These are phyloP conservation scores for Mortierella sp. DNA, from an alignment of 371 early-diverging fungal genomes.

Conservation along the genomic window DNA sequence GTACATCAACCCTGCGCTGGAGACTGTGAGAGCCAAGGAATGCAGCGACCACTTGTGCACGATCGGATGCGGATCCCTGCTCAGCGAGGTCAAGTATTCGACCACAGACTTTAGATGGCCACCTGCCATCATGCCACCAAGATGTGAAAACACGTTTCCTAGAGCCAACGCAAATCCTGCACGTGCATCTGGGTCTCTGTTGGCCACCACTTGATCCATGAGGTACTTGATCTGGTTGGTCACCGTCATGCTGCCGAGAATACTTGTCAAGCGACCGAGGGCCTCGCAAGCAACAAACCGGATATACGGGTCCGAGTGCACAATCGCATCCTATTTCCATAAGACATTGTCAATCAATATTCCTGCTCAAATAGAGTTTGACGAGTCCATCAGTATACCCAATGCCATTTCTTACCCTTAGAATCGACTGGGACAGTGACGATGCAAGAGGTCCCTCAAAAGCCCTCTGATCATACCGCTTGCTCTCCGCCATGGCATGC, in stretches of 20 bases:
- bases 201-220: slow-evolving; percentile 88
- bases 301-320: slow-evolving; percentile 76
- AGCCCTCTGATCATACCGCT: slow-evolving; percentile 36
- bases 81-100: slow-evolving; percentile 88
- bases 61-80: slow-evolving; percentile 91
- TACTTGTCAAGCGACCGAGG: slow-evolving; percentile 83
- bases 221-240: slow-evolving; percentile 84
- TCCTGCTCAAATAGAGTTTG: too few species aligned
- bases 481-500: slow-evolving; percentile 61
- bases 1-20: slow-evolving; percentile 92
- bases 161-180: slow-evolving; percentile 93
- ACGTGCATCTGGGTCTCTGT: slow-evolving; percentile 92
- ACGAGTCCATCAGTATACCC: too few species aligned
- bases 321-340: slow-evolving; percentile 66
- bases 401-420: slow-evolving; percentile 17
- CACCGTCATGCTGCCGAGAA: slow-evolving; percentile 79
- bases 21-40: slow-evolving; percentile 86
- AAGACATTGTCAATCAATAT: not conserved
- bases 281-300: slow-evolving; percentile 86
- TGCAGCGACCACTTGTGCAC: slow-evolving; percentile 95
- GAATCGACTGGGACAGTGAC: slow-evolving; percentile 45
- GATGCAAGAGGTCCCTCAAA: slow-evolving; percentile 50
- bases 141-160: slow-evolving; percentile 88
- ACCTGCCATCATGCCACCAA: slow-evolving; percentile 92
- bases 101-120: slow-evolving; percentile 88